Evolutionary conservation across 1,139 yeast genomes (phyloP).

Genomic region (Yamadazyma aaseri): DNA sequence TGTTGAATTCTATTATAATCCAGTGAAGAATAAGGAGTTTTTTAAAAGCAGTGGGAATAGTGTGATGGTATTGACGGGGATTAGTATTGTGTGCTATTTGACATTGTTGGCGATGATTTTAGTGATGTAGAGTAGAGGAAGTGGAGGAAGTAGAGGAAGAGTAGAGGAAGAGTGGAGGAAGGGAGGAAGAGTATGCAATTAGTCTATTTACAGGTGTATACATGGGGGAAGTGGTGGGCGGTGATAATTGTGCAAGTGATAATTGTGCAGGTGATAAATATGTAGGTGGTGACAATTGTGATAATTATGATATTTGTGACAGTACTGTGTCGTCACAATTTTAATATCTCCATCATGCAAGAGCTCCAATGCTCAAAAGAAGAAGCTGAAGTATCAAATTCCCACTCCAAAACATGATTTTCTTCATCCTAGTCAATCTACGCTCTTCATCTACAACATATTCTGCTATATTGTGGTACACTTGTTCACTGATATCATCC

Average conservation of each 20-base stretch:
- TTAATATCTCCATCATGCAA: too few relatives aligned
- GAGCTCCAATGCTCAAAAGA: constrained; percentile 72
- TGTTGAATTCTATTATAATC: constrained; percentile 48
- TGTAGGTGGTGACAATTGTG: too few relatives aligned
- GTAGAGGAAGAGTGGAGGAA: too few relatives aligned
- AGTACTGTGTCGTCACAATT: too few relatives aligned
- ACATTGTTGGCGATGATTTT: constrained; percentile 42
- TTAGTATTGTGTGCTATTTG: constrained; percentile 48
- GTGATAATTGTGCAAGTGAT: too few relatives aligned
- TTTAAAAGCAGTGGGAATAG: constrained; percentile 53
- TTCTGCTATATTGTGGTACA: constrained; percentile 84
- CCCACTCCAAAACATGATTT: constrained; percentile 91
- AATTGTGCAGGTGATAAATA: background rate
- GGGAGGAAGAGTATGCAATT: too few relatives aligned
- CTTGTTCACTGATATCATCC: constrained; percentile 89
- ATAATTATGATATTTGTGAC: too few relatives aligned
- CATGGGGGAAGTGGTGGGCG: too few relatives aligned
- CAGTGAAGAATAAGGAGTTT: constrained; percentile 36
- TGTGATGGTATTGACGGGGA: constrained; percentile 39
- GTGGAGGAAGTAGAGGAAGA: too few relatives aligned
- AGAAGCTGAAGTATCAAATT: constrained; percentile 81
- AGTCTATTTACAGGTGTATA: too few relatives aligned
- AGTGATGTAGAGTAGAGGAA: too few relatives aligned
- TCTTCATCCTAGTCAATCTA: constrained; percentile 65
- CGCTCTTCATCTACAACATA: constrained; percentile 88